phyloP scores from a whole-genome alignment of 2,329 filamentous ascomycete genomes.

The Fusarium transvaalense region DNA sequence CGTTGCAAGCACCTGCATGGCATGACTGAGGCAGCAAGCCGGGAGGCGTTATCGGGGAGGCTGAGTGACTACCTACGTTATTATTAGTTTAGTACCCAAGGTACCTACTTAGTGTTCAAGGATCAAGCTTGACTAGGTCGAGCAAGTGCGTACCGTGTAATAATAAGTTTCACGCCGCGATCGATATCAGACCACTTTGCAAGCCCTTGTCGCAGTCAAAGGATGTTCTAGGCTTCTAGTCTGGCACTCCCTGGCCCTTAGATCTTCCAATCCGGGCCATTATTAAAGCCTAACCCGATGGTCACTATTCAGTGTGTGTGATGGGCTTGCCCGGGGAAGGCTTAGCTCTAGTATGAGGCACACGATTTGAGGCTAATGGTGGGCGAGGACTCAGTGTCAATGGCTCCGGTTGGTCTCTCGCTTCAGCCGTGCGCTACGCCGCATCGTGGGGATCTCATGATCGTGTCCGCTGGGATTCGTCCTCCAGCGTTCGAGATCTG shows the following conservation, averaged over 20 bases:
- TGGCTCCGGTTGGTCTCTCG: conserved; percentile 25
- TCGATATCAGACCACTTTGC: conserved; percentile 48
- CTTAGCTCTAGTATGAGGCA: conserved; percentile 15
- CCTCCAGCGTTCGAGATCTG: conserved; percentile 41
- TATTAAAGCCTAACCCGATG: conserved; percentile 25
- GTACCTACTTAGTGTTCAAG: conserved; percentile 24
- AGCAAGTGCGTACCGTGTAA: conserved; percentile 13
- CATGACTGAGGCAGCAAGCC: conserved; percentile 24
- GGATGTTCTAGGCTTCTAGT: conserved; percentile 43
- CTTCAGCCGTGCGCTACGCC: conserved; percentile 44
- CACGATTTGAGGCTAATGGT: conserved; percentile 24
- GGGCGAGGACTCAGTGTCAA: conserved; percentile 12
- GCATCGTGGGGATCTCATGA: conserved; percentile 49
- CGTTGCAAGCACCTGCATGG: conserved; percentile 17
- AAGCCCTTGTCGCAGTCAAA: conserved; percentile 41
- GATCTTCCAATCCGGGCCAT: conserved; percentile 25
- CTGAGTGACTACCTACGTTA: conserved; percentile 26
- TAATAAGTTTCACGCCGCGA: conserved; percentile 44
- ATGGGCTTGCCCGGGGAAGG: conserved; percentile 26
- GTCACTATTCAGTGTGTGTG: conserved; percentile 8
- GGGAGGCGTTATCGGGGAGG: conserved; percentile 29
- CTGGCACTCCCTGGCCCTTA: conserved; percentile 32
- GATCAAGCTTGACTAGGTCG: conserved; percentile 15
- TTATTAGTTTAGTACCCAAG: no score
- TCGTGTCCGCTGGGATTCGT: conserved; percentile 37